Percentiles rank a stretch among this genome's conserved stretches.
Conservation (phyloP, 1,139 yeast species). For the Geotrichum bryndzae region DNA sequence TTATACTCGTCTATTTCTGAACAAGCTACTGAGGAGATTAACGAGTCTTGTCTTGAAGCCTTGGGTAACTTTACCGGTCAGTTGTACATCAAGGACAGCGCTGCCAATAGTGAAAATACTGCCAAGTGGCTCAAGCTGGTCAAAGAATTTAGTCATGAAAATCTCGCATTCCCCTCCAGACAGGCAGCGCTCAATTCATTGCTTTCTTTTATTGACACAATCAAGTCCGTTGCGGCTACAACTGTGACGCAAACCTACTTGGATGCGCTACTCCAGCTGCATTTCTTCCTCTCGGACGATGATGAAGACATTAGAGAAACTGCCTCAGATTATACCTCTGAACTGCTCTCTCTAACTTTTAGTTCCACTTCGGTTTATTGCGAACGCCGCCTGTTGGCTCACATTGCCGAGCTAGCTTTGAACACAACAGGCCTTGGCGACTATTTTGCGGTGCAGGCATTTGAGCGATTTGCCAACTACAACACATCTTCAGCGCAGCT, state of each 20-base stretch:
- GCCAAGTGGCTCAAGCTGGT: conserved; percentile 36
- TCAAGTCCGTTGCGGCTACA: not conserved
- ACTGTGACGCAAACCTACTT: not conserved
- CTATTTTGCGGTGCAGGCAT: conserved; percentile 1
- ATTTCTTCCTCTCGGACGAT: conserved; percentile 51
- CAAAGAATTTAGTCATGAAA: conserved; percentile 38
- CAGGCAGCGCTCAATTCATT: conserved; percentile 45
- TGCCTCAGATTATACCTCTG: conserved; percentile 23
- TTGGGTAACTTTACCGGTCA: conserved; percentile 43
- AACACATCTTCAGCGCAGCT: conserved; percentile 16
- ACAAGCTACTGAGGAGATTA: conserved; percentile 42
- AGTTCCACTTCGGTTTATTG: conserved; percentile 31
- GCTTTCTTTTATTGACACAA: conserved; percentile 28
- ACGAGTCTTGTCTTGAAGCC: conserved; percentile 45
- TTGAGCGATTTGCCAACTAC: conserved; percentile 3
- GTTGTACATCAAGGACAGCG: not conserved
- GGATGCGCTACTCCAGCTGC: conserved; percentile 32
- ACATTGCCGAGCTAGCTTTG: conserved; percentile 4
- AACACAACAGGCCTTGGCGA: not conserved
- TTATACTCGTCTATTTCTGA: conserved; percentile 30
- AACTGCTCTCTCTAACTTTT: conserved; percentile 24
- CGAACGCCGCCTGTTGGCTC: conserved; percentile 26
- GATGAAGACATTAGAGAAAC: conserved; percentile 39
- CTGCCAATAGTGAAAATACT: conserved; percentile 14
- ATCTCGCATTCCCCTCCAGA: conserved; percentile 44